These are phyloP conservation scores for Gymnopilus dilepis DNA, from an alignment of 768 basidiomycete species.

Conservation along the genomic window DNA sequence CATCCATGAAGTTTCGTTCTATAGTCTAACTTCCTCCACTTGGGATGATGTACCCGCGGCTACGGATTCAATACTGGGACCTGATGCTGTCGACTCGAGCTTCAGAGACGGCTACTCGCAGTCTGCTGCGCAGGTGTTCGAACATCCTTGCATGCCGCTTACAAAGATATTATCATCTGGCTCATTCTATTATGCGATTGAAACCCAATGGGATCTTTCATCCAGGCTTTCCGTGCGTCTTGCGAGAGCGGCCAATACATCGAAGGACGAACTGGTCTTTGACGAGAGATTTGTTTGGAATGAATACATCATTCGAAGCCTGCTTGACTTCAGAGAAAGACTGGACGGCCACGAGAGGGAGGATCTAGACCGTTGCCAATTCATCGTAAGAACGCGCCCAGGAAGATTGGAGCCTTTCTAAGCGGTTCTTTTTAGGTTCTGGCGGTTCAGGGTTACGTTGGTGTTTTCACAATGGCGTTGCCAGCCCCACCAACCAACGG, in stretches of 20 bases:
- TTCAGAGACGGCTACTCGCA: conserved; percentile 55
- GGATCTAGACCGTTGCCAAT: conserved; percentile 83
- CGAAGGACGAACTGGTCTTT: conserved; percentile 61
- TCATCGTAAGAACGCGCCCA: conserved; percentile 70
- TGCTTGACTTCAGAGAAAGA: conserved; percentile 87
- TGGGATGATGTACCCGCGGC: conserved; percentile 79
- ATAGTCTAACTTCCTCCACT: conserved; percentile 77
- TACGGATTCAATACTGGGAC: conserved; percentile 57
- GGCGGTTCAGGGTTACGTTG: conserved; percentile 93
- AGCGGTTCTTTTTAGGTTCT: conserved; percentile 60
- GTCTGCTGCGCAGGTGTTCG: conserved; percentile 60
- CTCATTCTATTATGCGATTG: conserved; percentile 90
- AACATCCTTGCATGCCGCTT: conserved; percentile 90
- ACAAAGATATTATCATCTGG: conserved; percentile 91
- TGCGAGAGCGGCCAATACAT: conserved; percentile 47
- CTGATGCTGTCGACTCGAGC: conserved; percentile 58
- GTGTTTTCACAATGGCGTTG: conserved; percentile 77
- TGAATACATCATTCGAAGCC: conserved; percentile 82
- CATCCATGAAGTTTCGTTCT: conserved; percentile 91
- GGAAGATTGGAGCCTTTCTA: conserved; percentile 14
- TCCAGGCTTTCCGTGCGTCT: conserved; percentile 78
- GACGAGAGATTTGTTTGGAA: conserved; percentile 97
- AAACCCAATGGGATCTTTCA: conserved; percentile 88
- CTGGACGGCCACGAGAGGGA: conserved; percentile 70
- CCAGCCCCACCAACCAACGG: conserved; percentile 78